Evolutionary conservation across 805 yeast genomes (phyloP).

Genomic region (Sugiyamaella smithiae): DNA sequence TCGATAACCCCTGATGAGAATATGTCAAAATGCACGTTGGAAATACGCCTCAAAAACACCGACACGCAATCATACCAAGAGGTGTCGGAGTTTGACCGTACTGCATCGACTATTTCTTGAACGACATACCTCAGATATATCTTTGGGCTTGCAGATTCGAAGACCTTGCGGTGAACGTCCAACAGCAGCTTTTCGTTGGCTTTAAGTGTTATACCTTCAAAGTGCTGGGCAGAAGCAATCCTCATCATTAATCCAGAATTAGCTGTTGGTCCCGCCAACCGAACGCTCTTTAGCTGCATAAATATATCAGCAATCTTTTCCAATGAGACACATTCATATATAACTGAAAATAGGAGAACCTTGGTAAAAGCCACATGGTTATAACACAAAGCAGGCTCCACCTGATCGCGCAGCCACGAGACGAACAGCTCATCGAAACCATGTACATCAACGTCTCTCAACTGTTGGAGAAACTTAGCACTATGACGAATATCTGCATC

Average conservation of each 20-base stretch:
- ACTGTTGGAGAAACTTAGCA: slow-evolving; percentile 20
- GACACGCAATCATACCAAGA: slow-evolving; percentile 13
- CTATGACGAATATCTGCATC: slow-evolving; percentile 19
- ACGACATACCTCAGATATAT: slow-evolving; percentile 18
- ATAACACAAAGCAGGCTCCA: slow-evolving; percentile 26
- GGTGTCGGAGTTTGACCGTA: background rate
- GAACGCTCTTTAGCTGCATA: slow-evolving; percentile 26
- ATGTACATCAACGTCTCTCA: slow-evolving; percentile 24
- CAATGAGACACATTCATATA: slow-evolving; percentile 38
- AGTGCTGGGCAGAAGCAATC: slow-evolving; percentile 20
- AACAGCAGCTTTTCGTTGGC: slow-evolving; percentile 22
- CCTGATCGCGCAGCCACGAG: slow-evolving; percentile 31
- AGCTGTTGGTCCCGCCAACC: slow-evolving; percentile 28
- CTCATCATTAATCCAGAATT: slow-evolving; percentile 19
- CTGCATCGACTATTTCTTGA: slow-evolving; percentile 14
- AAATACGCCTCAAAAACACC: slow-evolving; percentile 14
- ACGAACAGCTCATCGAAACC: slow-evolving; percentile 24
- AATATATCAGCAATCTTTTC: slow-evolving; percentile 37
- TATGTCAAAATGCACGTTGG: slow-evolving; percentile 10
- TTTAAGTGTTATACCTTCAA: slow-evolving; percentile 11
- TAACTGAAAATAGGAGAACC: slow-evolving; percentile 38
- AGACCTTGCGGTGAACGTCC: slow-evolving; percentile 24
- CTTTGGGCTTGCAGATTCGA: slow-evolving; percentile 16
- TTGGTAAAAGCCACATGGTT: slow-evolving; percentile 39
- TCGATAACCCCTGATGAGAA: slow-evolving; percentile 15